Conservation (phyloP, 1,139 yeast species). For the Blastobotrys elegans region DNA sequence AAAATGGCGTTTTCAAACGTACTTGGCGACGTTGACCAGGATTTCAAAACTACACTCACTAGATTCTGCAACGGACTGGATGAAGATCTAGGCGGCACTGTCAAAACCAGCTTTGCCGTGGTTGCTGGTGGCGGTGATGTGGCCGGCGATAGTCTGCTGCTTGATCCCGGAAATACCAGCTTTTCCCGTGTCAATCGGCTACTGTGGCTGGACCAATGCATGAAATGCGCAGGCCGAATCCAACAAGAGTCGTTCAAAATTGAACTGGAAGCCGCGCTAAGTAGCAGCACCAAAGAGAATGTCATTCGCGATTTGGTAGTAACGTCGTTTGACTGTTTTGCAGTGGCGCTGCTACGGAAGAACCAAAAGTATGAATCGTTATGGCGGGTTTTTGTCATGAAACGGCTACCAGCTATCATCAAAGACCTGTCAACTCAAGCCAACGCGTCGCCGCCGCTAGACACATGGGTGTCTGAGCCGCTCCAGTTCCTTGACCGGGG, state of each 20-base stretch:
- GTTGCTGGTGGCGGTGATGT: neutral
- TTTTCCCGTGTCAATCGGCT: conserved; percentile 28
- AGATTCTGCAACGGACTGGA: conserved; percentile 7
- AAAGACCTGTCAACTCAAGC: conserved; percentile 15
- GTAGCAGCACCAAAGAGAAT: conserved; percentile 26
- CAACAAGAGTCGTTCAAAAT: conserved; percentile 24
- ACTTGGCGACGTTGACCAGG: neutral
- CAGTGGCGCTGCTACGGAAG: conserved; percentile 29
- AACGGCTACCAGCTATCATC: conserved; percentile 28
- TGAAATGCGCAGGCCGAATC: conserved; percentile 25
- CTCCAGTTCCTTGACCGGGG: conserved; percentile 26
- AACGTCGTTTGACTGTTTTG: conserved; percentile 36
- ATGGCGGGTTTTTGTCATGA: conserved; percentile 33
- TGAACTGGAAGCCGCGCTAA: conserved; percentile 30
- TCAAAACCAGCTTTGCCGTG: conserved; percentile 8
- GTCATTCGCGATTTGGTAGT: conserved; percentile 31
- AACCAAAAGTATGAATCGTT: conserved; percentile 24
- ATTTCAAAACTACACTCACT: conserved; percentile 5
- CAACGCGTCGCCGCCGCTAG: conserved; percentile 13
- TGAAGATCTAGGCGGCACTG: neutral
- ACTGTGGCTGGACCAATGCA: conserved; percentile 33
- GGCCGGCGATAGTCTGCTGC: neutral
- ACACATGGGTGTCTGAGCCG: conserved; percentile 26
- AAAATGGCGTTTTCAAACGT: conserved; percentile 1
- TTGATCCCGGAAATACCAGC: conserved; percentile 8